Conservation (phyloP, 108 stramenopile species). For the Stephanodiscus minutulus region DNA sequence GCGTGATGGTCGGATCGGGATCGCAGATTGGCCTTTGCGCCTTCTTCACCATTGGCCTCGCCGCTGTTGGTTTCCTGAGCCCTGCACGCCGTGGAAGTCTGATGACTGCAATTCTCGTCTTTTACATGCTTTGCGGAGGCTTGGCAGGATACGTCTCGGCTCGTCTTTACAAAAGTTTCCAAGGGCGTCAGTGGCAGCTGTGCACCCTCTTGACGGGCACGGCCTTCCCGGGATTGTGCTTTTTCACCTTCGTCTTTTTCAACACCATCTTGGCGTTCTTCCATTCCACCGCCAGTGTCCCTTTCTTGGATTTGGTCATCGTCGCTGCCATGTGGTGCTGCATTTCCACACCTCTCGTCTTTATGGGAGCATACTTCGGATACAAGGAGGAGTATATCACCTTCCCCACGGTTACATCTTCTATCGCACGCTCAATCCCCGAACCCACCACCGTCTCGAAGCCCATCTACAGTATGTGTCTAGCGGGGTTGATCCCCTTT, state of each 20-base stretch:
- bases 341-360: conserved; percentile 95
- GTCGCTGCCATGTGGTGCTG: conserved; percentile 99
- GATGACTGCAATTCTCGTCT: conserved; percentile 86
- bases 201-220: conserved; percentile 93
- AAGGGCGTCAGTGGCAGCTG: conserved; percentile 92
- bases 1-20: conserved; percentile 96
- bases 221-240: conserved; percentile 88
- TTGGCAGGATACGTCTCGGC: conserved; percentile 88
- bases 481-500: conserved; percentile 95
- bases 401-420: conserved; percentile 89
- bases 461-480: conserved; percentile 71
- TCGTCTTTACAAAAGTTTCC: conserved; percentile 93
- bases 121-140: conserved; percentile 92
- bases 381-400: conserved; percentile 90
- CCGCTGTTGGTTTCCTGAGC: conserved; percentile 92
- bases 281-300: conserved; percentile 91
- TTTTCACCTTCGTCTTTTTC: conserved; percentile 85
- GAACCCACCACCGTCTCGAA: conserved; percentile 81
- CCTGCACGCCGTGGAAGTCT: conserved; percentile 94
- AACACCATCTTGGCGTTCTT: conserved; percentile 89
- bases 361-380: conserved; percentile 98
- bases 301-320: conserved; percentile 90
- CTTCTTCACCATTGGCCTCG: conserved; percentile 77
- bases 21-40: conserved; percentile 74
- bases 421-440: conserved; percentile 93